Base-by-base conservation (phyloP, 352 stramenopile genomes). In the Phytophthora brassicae region DNA sequence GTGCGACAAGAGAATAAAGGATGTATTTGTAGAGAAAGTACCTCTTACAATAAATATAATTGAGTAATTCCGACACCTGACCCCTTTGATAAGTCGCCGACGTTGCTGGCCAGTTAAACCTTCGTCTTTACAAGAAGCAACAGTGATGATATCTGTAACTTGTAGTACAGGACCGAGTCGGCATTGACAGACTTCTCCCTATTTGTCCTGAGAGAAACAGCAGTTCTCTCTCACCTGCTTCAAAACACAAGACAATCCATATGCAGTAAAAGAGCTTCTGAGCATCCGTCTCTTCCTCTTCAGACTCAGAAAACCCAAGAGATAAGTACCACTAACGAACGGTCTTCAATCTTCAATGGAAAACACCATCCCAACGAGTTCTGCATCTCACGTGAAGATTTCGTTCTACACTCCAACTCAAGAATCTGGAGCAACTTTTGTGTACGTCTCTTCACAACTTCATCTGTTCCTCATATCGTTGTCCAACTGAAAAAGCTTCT, bases 391-490 rank as follows among this genome's bases (percentile, higher is more conserved):
- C 19, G 47, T 55, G 14, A 68, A 64, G 7, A 43, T 60, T 29
- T 57, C 64, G 16, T 55, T 60, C 35, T 65, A 60, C 52, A 14
- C 51, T 14, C 39, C 20, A 7, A 22, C 29, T 7, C 48, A 66
- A 17, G 58, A 49, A 20, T 47, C 39, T 8, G 46, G 24, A 14
- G 49, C 28, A 6, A 29, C 48, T 11, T 66, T 66, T 31, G 44
- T 60, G 58, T 65, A 59, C 19, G 57, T 53, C 17, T 9, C 39
- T 24, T 14, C 8, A 11, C n/a, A n/a, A n/a, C n/a, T n/a, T n/a
- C n/a, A n/a, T n/a, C n/a, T n/a, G n/a, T n/a, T n/a, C n/a, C n/a
- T n/a, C n/a, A n/a, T n/a, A n/a, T n/a, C n/a, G n/a, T n/a, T n/a
- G n/a, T n/a, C n/a, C n/a, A n/a, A n/a, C n/a, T n/a, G n/a, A n/a